Evolutionary conservation across 345 rosid genomes (phyloP).

Genomic region (Arabidopsis suecica): DNA sequence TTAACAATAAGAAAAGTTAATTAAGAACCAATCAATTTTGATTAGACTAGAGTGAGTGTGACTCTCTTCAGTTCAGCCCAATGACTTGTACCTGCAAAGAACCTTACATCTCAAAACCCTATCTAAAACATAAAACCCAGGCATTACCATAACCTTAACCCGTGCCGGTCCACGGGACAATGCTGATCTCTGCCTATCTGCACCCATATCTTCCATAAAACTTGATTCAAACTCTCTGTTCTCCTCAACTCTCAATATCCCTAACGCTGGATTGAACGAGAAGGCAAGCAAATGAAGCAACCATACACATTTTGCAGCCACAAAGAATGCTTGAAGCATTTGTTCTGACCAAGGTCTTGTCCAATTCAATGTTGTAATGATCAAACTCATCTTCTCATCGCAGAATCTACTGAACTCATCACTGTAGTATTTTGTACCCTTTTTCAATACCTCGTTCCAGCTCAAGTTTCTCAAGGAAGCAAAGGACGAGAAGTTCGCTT

Average conservation of each 20-base stretch:
- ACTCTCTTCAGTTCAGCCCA: conserved; percentile 45
- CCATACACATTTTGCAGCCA: conserved; percentile 93
- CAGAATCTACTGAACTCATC: conserved; percentile 97
- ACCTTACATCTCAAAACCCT: conserved; percentile 92
- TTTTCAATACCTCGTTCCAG: conserved; percentile 90
- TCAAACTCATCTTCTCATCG: conserved; percentile 93
- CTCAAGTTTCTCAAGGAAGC: conserved; percentile 83
- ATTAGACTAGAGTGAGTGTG: conserved; percentile 18
- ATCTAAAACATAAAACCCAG: conserved; percentile 83
- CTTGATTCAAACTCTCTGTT: conserved; percentile 68
- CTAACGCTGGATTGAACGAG: conserved; percentile 77
- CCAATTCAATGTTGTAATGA: conserved; percentile 79
- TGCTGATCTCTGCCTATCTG: conserved; percentile 52
- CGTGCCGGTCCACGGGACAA: conserved; percentile 47
- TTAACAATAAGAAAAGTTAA: neutral
- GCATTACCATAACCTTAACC: conserved; percentile 95
- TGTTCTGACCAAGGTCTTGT: conserved; percentile 92
- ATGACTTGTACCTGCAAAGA: conserved; percentile 75
- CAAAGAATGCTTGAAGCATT: conserved; percentile 87
- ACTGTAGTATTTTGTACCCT: conserved; percentile 92
- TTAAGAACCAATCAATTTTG: neutral
- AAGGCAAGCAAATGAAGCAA: conserved; percentile 93
- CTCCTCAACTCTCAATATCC: conserved; percentile 83
- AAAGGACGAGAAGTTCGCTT: conserved; percentile 73
- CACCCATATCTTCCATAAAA: conserved; percentile 86